Evolutionary conservation across 148 eudicot species (phyloP), one percentile per base, ranked within the genome.

Genomic region (Amaranthus cruentus): DNA sequence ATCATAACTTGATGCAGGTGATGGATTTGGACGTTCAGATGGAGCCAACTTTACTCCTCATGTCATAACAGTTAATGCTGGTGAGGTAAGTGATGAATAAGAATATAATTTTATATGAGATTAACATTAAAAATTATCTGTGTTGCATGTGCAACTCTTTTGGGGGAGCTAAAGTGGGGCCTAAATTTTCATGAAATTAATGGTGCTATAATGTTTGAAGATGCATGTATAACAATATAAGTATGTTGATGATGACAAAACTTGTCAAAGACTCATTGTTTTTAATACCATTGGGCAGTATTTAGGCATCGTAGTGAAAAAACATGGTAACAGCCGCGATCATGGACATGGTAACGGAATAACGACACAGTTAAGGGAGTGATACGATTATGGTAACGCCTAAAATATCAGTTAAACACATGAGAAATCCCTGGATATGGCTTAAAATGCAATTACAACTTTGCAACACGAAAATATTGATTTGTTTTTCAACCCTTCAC

Each of bases 11-110:
- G 47, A 53, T 88, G 83, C 66, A 91, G 96, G 90, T 72, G 84
- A 82, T 51, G 83, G 78, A 10, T 52, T 81, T 62, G 80, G 82
- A 54, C 81, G 75, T 65, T 61, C 86, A 15, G 84, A 87, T 53
- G 93, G 96, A 75, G 87, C 85, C 62, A 81, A 84, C 80, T 91
- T 88, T 57, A 80, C 85, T 68, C 89, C 96, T 46, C 96, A 88
- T 62, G 79, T 87, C 74, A 87, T 91, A 77, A 87, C 86, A 47
- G 85, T 91, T 56, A 80, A 87, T 79, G 77, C 81, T 66, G 96
- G 96, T 12, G 96, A 91, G 93, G 96, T 91, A 87, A 55, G 82
- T 75, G 49, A 49, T 57, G 21, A 28, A 7, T 13, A 42, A 42
- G 43, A 43, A 15, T 15, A 50, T 49, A 38, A 9, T 47, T 15